Evolutionary conservation across 1,284 basidiomycete genomes (phyloP).

Genomic region (Chalciporus sp.): DNA sequence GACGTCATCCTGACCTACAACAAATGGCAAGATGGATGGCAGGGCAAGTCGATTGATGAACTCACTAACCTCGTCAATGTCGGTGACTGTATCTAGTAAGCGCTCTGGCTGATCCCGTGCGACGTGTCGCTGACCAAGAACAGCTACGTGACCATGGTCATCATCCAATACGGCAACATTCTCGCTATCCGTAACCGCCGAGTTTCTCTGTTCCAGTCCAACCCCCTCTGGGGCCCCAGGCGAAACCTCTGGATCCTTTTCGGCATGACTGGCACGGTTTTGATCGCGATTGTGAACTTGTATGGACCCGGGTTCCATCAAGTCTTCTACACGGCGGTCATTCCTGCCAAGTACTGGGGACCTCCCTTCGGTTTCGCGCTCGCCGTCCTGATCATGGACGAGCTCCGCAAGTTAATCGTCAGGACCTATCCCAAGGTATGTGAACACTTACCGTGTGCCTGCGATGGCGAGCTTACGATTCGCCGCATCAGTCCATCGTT

Average conservation of each 20-base stretch:
- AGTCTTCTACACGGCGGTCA: constrained; percentile 42
- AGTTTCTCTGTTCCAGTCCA: constrained; percentile 39
- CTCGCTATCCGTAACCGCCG: constrained; percentile 39
- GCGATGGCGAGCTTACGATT: constrained; percentile 13
- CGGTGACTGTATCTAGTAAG: constrained; percentile 48
- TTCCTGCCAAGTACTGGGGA: constrained; percentile 47
- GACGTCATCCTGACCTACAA: constrained; percentile 45
- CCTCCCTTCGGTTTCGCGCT: constrained; percentile 44
- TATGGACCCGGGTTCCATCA: constrained; percentile 42
- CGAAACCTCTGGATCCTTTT: constrained; percentile 37
- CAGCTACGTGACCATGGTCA: constrained; percentile 47
- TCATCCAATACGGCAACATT: constrained; percentile 38
- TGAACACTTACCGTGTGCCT: neutral
- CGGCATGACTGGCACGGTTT: constrained; percentile 40
- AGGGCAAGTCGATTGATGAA: constrained; percentile 31
- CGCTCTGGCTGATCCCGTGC: constrained; percentile 32
- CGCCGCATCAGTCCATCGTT: constrained; percentile 25
- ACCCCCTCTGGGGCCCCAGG: constrained; percentile 43
- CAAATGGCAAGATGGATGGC: constrained; percentile 37
- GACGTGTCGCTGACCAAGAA: constrained; percentile 1
- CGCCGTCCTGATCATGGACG: constrained; percentile 41
- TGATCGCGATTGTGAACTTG: constrained; percentile 43
- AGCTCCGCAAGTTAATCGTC: constrained; percentile 43
- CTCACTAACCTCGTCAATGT: constrained; percentile 35
- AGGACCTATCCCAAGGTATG: constrained; percentile 42